Base-by-base conservation (phyloP, 2,329 filamentous ascomycete genomes). In the Fusarium sp. region DNA sequence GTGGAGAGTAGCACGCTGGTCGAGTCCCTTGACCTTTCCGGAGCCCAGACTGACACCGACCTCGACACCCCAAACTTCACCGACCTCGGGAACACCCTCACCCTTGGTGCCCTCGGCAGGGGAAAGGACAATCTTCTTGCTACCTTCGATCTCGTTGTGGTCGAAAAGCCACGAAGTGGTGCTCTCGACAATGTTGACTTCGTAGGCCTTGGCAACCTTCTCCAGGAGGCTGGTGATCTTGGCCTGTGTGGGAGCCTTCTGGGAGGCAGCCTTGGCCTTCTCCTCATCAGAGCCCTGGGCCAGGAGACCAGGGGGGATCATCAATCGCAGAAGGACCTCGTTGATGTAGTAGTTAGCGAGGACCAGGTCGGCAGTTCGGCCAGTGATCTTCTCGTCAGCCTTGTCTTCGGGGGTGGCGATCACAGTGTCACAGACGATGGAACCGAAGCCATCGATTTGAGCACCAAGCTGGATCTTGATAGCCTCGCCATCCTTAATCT, bases 391-490 rank as follows among this genome's bases (percentile, higher is more conserved):
- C 72, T 88, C 90, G 60, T 87, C 84, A 53, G 87, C 82, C 75
- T 89, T 86, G 66, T 88, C 88, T 76, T 86, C 85, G 69, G 86
- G 80, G 49, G 86, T 85, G 54, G 97, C 91, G 63, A 98, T 81
- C 73, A 98, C 87, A 64, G 93, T 97, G 82, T 98, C 92, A 84
- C 96, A 98, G 75, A 98, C 93, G 79, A 99, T 98, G 74, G 95
- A 92, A 75, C 93, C 94, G 78, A 98, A 97, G 57, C 96, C 96
- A 83, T 98, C 93, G 71, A 99, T 98, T 85, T 99, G 96, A 55
- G 96, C 96, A 78, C 96, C 96, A n/a, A 99, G 89, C 84, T 99
- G 96, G 80, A 99, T 96, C 89, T 99, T 99, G 83, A 97, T 88
- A 67, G 93, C 84, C 84, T 99, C 96, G 68, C 90, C 92, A 54